phyloP scores from a whole-genome alignment of 352 stramenopile species.

The Phytophthora rubi region DNA sequence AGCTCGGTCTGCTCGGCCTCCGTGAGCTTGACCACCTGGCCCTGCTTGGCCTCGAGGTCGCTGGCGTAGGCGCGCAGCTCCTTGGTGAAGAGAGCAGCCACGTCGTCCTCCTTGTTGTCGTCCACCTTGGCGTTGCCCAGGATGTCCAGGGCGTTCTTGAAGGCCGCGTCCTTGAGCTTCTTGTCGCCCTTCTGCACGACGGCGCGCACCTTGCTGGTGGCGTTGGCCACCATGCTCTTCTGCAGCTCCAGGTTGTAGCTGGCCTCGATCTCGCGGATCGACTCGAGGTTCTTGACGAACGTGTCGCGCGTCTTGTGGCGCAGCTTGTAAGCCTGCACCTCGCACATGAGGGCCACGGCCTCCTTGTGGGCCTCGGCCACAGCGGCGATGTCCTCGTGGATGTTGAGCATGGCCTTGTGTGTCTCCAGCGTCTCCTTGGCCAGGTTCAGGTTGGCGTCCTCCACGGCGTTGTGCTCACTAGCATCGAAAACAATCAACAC shows the following conservation, averaged over 20 bases:
- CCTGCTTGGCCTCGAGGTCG: constrained; percentile 80
- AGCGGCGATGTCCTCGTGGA: constrained; percentile 84
- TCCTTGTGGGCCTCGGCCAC: constrained; percentile 86
- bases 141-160: constrained; percentile 88
- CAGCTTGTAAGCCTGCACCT: constrained; percentile 87
- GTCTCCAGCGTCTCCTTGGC: constrained; percentile 86
- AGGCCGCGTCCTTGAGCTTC: constrained; percentile 82
- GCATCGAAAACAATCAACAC: neutral
- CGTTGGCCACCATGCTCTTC: constrained; percentile 80
- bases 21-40: constrained; percentile 77
- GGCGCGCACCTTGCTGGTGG: constrained; percentile 77
- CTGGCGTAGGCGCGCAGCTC: constrained; percentile 81
- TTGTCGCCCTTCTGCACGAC: constrained; percentile 85
- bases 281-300: constrained; percentile 89
- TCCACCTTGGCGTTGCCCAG: constrained; percentile 70
- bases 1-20: constrained; percentile 81
- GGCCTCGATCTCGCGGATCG: constrained; percentile 82
- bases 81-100: constrained; percentile 84
- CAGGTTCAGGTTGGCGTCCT: constrained; percentile 84
- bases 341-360: constrained; percentile 80
- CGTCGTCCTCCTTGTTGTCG: constrained; percentile 85
- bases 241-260: constrained; percentile 86
- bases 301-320: constrained; percentile 89
- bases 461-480: constrained; percentile 86
- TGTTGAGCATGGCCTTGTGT: constrained; percentile 84